These are phyloP conservation scores for Cladophialophora carrionii DNA, from an alignment of 2,329 filamentous ascomycete genomes.

Conservation along the genomic window DNA sequence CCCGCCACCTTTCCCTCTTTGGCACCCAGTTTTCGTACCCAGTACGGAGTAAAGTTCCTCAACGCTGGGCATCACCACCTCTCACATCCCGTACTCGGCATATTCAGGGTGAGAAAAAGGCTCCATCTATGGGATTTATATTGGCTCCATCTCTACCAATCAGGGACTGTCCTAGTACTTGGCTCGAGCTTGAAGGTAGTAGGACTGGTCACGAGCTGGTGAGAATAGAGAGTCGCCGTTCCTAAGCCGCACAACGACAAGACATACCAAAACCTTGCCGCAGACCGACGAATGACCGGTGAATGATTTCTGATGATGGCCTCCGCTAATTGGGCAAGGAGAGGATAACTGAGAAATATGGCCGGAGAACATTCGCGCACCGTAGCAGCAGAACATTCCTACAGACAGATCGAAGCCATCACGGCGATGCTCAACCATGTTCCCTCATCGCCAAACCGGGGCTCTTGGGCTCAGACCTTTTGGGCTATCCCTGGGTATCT, in stretches of 20 bases:
- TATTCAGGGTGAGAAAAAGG: not conserved
- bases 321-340: not conserved
- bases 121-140: not conserved
- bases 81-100: not conserved
- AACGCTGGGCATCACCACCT: too few relatives aligned
- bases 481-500: too few relatives aligned
- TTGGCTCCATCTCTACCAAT: not conserved
- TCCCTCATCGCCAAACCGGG: not conserved
- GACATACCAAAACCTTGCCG: not conserved
- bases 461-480: not conserved
- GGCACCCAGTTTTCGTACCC: too few relatives aligned
- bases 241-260: not conserved
- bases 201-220: not conserved
- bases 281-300: not conserved
- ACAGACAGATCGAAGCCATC: not conserved
- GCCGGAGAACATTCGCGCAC: not conserved
- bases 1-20: too few relatives aligned
- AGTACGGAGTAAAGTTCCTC: too few relatives aligned
- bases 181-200: not conserved
- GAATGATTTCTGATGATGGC: not conserved
- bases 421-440: not conserved
- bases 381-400: not conserved
- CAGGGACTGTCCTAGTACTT: not conserved
- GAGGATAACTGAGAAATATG: not conserved
- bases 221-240: not conserved